A percentile compares a stretch with the other conserved stretches of the same genome.
phyloP scores from a whole-genome alignment of 345 rosid genomes.

The Citrus unshiu region DNA sequence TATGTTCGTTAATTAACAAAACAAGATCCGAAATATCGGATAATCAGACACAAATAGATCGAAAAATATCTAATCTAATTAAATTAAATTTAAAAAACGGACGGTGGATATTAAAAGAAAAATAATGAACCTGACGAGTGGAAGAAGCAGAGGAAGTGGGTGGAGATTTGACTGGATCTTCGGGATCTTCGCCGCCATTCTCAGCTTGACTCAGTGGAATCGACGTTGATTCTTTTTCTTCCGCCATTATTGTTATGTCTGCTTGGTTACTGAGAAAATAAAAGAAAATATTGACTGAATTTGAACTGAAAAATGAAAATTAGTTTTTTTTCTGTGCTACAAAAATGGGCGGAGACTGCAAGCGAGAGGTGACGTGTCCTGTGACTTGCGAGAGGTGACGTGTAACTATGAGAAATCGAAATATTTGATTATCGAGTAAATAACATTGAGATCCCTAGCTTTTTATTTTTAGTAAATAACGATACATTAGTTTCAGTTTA shows the following conservation, averaged over 20 bases:
- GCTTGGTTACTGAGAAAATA: not conserved
- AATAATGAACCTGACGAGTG: slow-evolving; percentile 50
- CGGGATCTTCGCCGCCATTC: slow-evolving; percentile 44
- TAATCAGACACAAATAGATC: not conserved
- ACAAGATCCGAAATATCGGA: slow-evolving; percentile 1
- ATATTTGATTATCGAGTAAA: not conserved
- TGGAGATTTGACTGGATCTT: slow-evolving; percentile 58
- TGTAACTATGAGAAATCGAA: not conserved
- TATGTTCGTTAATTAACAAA: not conserved
- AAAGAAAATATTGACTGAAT: not conserved
- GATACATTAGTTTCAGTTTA: not conserved
- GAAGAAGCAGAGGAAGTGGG: slow-evolving; percentile 55
- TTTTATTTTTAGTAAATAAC: not conserved
- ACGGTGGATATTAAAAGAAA: not conserved
- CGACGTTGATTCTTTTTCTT: slow-evolving; percentile 56
- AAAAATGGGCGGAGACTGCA: not conserved
- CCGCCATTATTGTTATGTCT: slow-evolving; percentile 36
- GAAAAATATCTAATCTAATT: not conserved
- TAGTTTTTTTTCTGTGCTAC: not conserved
- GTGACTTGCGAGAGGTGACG: not conserved
- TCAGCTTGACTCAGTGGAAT: slow-evolving; percentile 54
- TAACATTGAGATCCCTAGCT: not conserved
- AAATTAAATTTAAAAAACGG: not conserved
- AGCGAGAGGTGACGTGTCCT: not conserved
- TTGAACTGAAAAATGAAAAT: not conserved